Evolutionary conservation across 805 yeast species (phyloP).

Genomic region (Metschnikowia shivogae): DNA sequence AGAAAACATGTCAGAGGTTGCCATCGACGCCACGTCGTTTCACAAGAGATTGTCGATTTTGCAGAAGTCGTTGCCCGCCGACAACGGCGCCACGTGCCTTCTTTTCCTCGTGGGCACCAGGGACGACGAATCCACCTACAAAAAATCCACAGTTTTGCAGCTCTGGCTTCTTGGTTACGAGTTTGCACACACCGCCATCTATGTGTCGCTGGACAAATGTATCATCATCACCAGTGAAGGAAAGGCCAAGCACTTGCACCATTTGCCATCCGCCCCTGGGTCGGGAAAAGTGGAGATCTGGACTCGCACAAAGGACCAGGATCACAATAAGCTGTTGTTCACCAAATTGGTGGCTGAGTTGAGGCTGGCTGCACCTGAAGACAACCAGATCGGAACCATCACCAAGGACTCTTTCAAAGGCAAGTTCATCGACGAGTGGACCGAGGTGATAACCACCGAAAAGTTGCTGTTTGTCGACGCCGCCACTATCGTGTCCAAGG

Average conservation of each 20-base stretch:
- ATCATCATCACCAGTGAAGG: constrained; percentile 74
- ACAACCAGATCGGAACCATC: constrained; percentile 56
- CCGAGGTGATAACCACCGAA: constrained; percentile 31
- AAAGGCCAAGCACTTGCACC: constrained; percentile 74
- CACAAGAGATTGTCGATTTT: constrained; percentile 46
- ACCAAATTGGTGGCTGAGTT: constrained; percentile 50
- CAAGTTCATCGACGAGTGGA: constrained; percentile 82
- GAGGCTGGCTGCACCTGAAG: constrained; percentile 33
- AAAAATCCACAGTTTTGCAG: constrained; percentile 80
- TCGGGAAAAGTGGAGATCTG: constrained; percentile 49
- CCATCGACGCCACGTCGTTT: constrained; percentile 50
- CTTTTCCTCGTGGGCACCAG: constrained; percentile 78
- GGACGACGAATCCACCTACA: constrained; percentile 85
- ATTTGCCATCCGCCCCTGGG: constrained; percentile 39
- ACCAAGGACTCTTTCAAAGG: constrained; percentile 78
- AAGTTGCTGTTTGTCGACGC: constrained; percentile 44
- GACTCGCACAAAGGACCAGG: constrained; percentile 77
- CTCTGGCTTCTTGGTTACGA: constrained; percentile 93
- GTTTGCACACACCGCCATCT: constrained; percentile 85
- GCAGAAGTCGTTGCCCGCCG: constrained; percentile 30
- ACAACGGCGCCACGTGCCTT: constrained; percentile 23
- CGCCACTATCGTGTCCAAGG: constrained; percentile 46
- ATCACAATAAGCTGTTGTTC: constrained; percentile 66
- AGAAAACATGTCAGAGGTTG: constrained; percentile 52
- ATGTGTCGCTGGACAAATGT: constrained; percentile 55